Base-by-base conservation (phyloP, 148 eudicot genomes). In the Beta vulgaris region DNA sequence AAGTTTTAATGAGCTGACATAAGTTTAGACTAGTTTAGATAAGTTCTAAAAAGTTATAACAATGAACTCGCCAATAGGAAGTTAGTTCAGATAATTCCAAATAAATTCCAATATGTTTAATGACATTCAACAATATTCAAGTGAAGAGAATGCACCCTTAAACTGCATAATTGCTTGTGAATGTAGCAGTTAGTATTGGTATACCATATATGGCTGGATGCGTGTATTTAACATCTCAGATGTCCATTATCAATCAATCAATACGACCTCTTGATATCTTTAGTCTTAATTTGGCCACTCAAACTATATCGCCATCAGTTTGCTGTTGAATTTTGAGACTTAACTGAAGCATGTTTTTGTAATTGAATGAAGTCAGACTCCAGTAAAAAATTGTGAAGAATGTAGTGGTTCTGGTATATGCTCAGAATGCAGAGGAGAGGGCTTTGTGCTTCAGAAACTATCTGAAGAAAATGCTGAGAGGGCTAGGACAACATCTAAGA, bases 361-460 rank as follows among this genome's bases (percentile, higher is more conserved):
- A 31, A 76, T 13, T 76, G 75, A 85, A 55, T 82, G 82, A 81
- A 85, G 73, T 68, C 85, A 95, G 97, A 86, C 68, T 59, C 84
- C 89, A 2, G 42, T 76, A 40, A 92, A 76, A 86, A 73, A 60
- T 31, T 95, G 98, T 74, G 97, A 95, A 59, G 93, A 76, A 51
- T 95, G 98, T 72, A 77, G 86, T n/a, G 98, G 98, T 69, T 84
- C 97, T 34, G 98, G 98, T 65, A 81, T 92, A 64, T 95, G 98
- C 83, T 65, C 98, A 16, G 98, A 89, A 61, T 95, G 98, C 86
- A 95, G 85, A 14, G 98, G 98, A 60, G 97, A 95, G 85, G 98
- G 98, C 10, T 95, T 95, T 82, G 89, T 88, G 74, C 87, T 87
- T 19, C 93, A 89, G 84, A 87, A 85, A 73, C 58, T 90, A 71